Evolutionary conservation across 768 basidiomycete species (phyloP).

Genomic region (Serendipita indica): DNA sequence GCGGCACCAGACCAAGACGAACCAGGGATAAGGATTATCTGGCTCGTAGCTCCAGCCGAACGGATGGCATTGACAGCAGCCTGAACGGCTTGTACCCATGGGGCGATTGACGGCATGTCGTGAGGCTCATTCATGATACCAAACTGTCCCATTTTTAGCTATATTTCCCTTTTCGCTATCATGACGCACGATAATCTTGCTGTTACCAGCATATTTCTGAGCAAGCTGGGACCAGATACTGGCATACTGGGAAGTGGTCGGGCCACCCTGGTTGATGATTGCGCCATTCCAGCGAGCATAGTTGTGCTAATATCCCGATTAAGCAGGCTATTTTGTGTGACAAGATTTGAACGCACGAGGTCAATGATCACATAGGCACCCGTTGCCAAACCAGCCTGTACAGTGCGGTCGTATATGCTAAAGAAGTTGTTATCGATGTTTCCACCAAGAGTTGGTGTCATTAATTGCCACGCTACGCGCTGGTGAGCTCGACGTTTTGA

Average conservation of each 20-base stretch:
- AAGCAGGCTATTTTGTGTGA: no score
- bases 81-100: constrained; percentile 21
- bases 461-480: constrained; percentile 35
- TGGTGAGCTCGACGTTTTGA: constrained; percentile 15
- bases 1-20: constrained; percentile 28
- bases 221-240: constrained; percentile 30
- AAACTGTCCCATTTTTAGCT: constrained; percentile 15
- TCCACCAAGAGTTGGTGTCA: constrained; percentile 36
- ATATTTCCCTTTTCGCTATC: no score
- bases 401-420: constrained; percentile 32
- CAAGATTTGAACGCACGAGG: constrained; percentile 23
- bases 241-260: constrained; percentile 28
- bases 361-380: constrained; percentile 37
- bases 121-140: constrained; percentile 38
- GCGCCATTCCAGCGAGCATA: constrained; percentile 43
- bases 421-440: constrained; percentile 33
- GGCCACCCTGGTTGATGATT: constrained; percentile 28
- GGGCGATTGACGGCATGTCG: constrained; percentile 24
- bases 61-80: constrained; percentile 30
- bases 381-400: constrained; percentile 32
- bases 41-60: constrained; percentile 26
- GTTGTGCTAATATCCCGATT: constrained; percentile 30
- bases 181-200: constrained; percentile 25
- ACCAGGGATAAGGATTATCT: constrained; percentile 32
- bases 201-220: constrained; percentile 24